Evolutionary conservation across 371 early-diverging fungal species (phyloP).

Genomic region (Apophysomyces trapeziformis): DNA sequence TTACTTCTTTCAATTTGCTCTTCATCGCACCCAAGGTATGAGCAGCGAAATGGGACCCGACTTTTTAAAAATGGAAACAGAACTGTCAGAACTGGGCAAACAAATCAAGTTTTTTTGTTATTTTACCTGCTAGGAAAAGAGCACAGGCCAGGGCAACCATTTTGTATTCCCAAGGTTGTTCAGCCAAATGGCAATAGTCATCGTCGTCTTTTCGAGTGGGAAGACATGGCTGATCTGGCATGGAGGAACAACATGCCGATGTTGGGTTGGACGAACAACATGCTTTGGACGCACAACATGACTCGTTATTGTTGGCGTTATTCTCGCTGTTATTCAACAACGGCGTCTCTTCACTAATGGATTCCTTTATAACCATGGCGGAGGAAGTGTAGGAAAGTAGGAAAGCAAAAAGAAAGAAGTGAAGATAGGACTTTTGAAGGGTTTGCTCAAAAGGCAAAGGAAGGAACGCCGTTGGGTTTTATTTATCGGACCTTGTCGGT

Average conservation of each 20-base stretch:
- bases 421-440: not conserved
- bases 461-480: conserved; percentile 8
- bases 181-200: conserved; percentile 37
- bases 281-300: conserved; percentile 1
- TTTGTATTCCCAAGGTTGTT: conserved; percentile 64
- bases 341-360: not conserved
- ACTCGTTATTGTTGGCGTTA: not conserved
- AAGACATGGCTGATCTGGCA: conserved; percentile 16
- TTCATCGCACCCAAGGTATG: conserved; percentile 76
- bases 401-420: not conserved
- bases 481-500: conserved; percentile 12
- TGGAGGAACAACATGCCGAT: conserved; percentile 14
- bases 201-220: conserved; percentile 21
- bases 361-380: not conserved
- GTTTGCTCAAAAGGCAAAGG: not conserved
- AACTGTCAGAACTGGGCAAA: not conserved
- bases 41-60: conserved; percentile 77
- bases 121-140: conserved; percentile 65
- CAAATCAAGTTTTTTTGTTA: not conserved
- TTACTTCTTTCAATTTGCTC: conserved; percentile 67
- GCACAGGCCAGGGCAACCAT: conserved; percentile 64
- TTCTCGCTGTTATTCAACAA: not conserved
- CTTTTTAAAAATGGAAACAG: conserved; percentile 29
- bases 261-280: conserved; percentile 9
- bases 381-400: not conserved